phyloP scores from a whole-genome alignment of 805 yeast species.

The Jamesozyma piceae region DNA sequence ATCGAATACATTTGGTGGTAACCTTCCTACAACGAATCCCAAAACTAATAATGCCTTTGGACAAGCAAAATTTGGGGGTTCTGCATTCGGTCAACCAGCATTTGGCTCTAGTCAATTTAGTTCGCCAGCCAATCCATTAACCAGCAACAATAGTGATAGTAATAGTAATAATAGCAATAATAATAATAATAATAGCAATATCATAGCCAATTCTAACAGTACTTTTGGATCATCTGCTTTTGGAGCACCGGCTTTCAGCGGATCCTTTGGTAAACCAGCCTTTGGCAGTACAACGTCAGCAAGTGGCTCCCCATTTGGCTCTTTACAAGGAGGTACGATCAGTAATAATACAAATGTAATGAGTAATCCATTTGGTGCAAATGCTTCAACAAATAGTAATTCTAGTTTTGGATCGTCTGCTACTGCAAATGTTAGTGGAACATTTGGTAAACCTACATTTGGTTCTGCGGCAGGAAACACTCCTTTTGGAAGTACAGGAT shows the following conservation, averaged over 20 bases:
- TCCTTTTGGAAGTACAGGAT: background rate
- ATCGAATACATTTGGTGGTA: conserved; percentile 8
- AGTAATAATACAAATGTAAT: background rate
- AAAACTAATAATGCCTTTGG: conserved; percentile 17
- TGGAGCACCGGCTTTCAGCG: background rate
- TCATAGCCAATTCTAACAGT: background rate
- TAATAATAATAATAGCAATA: background rate
- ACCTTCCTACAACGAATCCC: background rate
- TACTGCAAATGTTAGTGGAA: background rate
- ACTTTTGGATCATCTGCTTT: background rate
- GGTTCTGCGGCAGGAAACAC: background rate
- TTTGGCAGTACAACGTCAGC: conserved; percentile 6
- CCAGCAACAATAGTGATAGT: background rate
- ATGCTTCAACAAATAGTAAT: background rate
- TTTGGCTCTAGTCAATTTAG: too few species aligned
- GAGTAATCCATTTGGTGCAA: background rate
- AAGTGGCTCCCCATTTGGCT: background rate
- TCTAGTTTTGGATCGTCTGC: background rate
- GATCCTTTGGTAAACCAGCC: conserved; percentile 11
- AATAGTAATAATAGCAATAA: background rate
- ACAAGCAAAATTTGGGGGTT: conserved; percentile 1
- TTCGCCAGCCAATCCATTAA: background rate
- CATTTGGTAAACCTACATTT: conserved; percentile 14
- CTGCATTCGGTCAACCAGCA: conserved; percentile 1
- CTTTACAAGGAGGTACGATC: background rate